Conservation (phyloP, 2,329 filamentous ascomycete species). For the Neofusicoccum cordaticola region DNA sequence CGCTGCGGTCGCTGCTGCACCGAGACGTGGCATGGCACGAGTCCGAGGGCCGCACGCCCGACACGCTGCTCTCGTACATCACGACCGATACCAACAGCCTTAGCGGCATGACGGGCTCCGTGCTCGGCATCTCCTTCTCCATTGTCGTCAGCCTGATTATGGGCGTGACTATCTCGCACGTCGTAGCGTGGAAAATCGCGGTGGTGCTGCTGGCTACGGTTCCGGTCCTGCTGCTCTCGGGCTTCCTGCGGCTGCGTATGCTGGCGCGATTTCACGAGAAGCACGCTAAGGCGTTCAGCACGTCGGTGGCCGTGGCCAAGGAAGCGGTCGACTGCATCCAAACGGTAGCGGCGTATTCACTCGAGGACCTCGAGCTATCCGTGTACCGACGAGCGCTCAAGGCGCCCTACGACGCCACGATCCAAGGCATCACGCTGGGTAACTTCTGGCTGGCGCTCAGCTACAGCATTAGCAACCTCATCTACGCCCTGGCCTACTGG, state of each 20-base stretch:
- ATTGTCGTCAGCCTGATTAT: slow-evolving; percentile 55
- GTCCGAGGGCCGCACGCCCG: slow-evolving; percentile 3
- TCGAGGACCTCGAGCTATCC: slow-evolving; percentile 36
- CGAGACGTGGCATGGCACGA: slow-evolving; percentile 9
- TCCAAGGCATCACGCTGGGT: slow-evolving; percentile 38
- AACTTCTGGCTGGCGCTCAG: slow-evolving; percentile 11
- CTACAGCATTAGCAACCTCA: slow-evolving; percentile 47
- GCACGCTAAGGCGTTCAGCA: slow-evolving; percentile 38
- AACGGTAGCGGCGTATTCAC: slow-evolving; percentile 40
- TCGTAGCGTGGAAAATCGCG: slow-evolving; percentile 78
- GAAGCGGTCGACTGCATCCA: slow-evolving; percentile 44
- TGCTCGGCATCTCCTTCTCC: slow-evolving; percentile 58
- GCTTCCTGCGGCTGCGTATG: slow-evolving; percentile 83
- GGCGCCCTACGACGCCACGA: slow-evolving; percentile 26
- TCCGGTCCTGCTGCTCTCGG: slow-evolving; percentile 72
- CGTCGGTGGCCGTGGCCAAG: slow-evolving; percentile 39
- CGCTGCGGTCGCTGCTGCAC: background rate
- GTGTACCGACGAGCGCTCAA: slow-evolving; percentile 37
- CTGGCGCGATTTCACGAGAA: slow-evolving; percentile 72
- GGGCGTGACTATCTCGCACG: slow-evolving; percentile 27
- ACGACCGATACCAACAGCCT: background rate
- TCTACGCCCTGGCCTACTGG: slow-evolving; percentile 68
- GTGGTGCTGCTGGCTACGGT: slow-evolving; percentile 78
- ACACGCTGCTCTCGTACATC: background rate
- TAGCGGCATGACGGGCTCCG: background rate